Evolutionary conservation across 1,284 basidiomycete species (phyloP).

Genomic region (Sporisorium exsertum): DNA sequence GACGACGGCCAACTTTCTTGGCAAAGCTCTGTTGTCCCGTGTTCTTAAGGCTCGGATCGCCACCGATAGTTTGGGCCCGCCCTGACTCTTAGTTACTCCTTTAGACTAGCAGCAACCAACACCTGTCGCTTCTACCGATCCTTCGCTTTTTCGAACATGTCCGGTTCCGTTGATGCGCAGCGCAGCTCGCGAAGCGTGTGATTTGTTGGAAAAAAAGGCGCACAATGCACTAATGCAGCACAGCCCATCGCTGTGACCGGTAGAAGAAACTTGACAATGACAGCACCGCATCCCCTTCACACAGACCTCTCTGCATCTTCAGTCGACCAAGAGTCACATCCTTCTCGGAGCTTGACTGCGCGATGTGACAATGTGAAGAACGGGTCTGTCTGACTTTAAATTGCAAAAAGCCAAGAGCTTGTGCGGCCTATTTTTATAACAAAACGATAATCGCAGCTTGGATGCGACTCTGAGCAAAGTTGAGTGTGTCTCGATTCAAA

Average conservation of each 20-base stretch:
- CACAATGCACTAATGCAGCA: background rate
- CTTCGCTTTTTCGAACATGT: too few species aligned
- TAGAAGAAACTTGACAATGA: background rate
- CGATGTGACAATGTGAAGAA: background rate
- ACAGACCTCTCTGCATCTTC: too few species aligned
- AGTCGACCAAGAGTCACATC: too few species aligned
- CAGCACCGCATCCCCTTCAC: too few species aligned
- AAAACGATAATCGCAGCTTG: background rate
- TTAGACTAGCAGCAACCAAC: background rate
- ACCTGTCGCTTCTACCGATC: background rate
- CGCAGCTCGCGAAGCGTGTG: background rate
- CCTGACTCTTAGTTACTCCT: background rate
- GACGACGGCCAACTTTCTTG: conserved; percentile 4
- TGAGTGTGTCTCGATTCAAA: background rate
- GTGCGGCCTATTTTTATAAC: background rate
- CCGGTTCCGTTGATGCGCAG: too few species aligned
- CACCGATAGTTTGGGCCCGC: background rate
- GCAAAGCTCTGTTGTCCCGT: background rate
- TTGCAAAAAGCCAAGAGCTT: background rate
- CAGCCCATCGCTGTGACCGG: background rate
- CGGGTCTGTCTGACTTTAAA: background rate
- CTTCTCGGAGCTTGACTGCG: background rate
- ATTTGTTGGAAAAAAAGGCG: background rate
- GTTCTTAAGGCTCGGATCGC: background rate
- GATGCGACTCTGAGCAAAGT: background rate